A percentile compares a stretch with the other conserved stretches of the same genome.
Conservation (phyloP, 202 grass and related monocot species). For the Setaria viridis region DNA sequence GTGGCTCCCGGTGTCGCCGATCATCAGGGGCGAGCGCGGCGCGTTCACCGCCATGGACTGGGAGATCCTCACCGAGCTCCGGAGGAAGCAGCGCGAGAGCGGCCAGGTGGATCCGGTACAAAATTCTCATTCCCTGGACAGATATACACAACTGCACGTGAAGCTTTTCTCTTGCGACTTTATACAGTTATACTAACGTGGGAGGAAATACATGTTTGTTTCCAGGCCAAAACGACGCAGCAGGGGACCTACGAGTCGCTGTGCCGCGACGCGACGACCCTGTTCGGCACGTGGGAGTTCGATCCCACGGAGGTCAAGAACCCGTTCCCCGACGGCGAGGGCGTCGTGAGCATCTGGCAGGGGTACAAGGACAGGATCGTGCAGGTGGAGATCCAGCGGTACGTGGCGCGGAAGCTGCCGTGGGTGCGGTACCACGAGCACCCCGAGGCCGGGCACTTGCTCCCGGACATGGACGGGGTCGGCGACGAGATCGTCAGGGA, state of each 20-base stretch:
- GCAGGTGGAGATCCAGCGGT: slow-evolving; percentile 65
- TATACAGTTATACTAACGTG: neutral
- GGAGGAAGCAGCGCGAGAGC: slow-evolving; percentile 16
- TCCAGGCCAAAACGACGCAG: slow-evolving; percentile 55
- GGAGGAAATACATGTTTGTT: neutral
- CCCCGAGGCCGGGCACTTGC: slow-evolving; percentile 58
- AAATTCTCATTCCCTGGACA: neutral
- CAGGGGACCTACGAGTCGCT: slow-evolving; percentile 63
- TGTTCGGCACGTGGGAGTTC: slow-evolving; percentile 71
- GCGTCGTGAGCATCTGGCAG: slow-evolving; percentile 70
- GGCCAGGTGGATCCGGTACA: slow-evolving; percentile 27
- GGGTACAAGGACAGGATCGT: slow-evolving; percentile 65
- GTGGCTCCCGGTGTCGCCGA: slow-evolving; percentile 47
- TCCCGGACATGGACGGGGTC: slow-evolving; percentile 32
- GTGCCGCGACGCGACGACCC: slow-evolving; percentile 54
- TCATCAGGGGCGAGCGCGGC: slow-evolving; percentile 34
- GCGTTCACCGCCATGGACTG: slow-evolving; percentile 47
- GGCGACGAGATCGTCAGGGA: slow-evolving; percentile 51
- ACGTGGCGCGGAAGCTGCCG: slow-evolving; percentile 60
- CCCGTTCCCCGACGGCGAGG: slow-evolving; percentile 66
- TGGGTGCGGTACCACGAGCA: slow-evolving; percentile 80
- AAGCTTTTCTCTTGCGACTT: neutral
- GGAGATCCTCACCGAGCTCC: slow-evolving; percentile 41
- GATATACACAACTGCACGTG: too few species aligned
- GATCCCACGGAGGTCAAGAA: slow-evolving; percentile 58